Conservation (phyloP, 371 early-diverging fungal genomes). For the Massospora cicadina region DNA sequence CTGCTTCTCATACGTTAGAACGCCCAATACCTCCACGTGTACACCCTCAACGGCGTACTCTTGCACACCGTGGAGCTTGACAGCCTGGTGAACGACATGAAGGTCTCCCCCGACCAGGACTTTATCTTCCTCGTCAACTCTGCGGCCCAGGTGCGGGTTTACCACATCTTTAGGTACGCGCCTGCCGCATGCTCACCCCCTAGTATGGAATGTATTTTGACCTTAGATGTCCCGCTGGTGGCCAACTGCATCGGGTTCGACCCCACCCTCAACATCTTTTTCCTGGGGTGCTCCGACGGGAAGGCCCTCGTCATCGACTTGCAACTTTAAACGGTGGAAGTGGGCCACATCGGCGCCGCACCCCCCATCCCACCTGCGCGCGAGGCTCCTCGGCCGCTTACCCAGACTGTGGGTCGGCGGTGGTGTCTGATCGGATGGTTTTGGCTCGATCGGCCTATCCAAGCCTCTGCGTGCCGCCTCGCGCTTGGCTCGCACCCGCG, state of each 20-base stretch:
- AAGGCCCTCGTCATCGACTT: constrained; percentile 7
- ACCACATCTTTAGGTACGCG: background rate
- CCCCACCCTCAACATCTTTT: background rate
- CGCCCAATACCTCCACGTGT: background rate
- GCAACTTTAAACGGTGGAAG: background rate
- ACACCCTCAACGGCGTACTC: constrained; percentile 1
- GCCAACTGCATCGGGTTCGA: constrained; percentile 2
- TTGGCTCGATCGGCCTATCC: no score
- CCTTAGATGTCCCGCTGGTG: constrained; percentile 3
- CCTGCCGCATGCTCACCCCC: background rate
- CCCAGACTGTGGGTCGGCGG: no score
- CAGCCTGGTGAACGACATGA: constrained; percentile 1
- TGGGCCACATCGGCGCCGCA: no score
- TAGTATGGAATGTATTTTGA: constrained; percentile 2
- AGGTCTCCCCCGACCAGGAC: background rate
- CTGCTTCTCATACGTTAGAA: background rate
- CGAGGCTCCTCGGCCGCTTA: no score
- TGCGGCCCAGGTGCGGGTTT: background rate
- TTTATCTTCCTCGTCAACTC: background rate
- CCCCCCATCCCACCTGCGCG: no score
- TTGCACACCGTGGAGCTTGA: background rate
- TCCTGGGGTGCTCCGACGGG: constrained; percentile 3
- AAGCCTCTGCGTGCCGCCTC: no score
- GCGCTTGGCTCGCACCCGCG: no score
- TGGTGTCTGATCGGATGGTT: no score